Evolutionary conservation across 2,329 filamentous ascomycete species (phyloP).

Genomic region (Ophiocordyceps robertsii): DNA sequence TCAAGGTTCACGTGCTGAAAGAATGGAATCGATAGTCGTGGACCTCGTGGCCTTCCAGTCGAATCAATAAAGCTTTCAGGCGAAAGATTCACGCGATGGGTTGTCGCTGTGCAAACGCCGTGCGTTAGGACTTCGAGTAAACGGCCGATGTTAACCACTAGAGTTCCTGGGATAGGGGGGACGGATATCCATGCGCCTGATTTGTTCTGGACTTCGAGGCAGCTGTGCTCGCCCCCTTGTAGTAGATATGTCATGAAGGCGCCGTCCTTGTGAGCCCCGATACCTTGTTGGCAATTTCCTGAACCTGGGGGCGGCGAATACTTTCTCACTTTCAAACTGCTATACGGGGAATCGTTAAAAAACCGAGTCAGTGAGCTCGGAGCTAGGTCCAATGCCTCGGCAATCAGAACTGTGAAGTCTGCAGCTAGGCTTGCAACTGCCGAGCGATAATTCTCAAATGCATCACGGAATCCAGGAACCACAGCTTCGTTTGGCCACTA

Average conservation of each 20-base stretch:
- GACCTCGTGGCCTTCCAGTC: conserved; percentile 28
- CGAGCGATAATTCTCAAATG: conserved; percentile 41
- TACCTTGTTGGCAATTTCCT: conserved; percentile 26
- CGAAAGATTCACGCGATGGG: conserved; percentile 71
- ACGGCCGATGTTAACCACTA: conserved; percentile 81
- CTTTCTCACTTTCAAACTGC: conserved; percentile 82
- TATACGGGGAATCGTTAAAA: conserved; percentile 62
- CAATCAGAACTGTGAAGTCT: conserved; percentile 65
- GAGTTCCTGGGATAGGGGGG: conserved; percentile 58
- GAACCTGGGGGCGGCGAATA: conserved; percentile 55
- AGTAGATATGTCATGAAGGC: conserved; percentile 75
- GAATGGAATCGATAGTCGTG: conserved; percentile 71
- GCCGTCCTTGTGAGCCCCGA: conserved; percentile 73
- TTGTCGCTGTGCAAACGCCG: conserved; percentile 71
- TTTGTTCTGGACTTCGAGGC: conserved; percentile 74
- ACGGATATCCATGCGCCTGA: conserved; percentile 70
- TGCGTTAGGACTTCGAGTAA: conserved; percentile 74
- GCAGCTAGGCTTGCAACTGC: not conserved
- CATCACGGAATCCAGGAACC: conserved; percentile 59
- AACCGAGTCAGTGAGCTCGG: conserved; percentile 59
- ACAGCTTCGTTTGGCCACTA: conserved; percentile 54
- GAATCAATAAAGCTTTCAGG: conserved; percentile 38
- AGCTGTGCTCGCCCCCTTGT: conserved; percentile 60
- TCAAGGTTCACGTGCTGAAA: conserved; percentile 62
- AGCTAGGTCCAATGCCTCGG: conserved; percentile 67